Evolutionary conservation across 352 stramenopile species (phyloP).

Genomic region (Globisporangium camurandrum): DNA sequence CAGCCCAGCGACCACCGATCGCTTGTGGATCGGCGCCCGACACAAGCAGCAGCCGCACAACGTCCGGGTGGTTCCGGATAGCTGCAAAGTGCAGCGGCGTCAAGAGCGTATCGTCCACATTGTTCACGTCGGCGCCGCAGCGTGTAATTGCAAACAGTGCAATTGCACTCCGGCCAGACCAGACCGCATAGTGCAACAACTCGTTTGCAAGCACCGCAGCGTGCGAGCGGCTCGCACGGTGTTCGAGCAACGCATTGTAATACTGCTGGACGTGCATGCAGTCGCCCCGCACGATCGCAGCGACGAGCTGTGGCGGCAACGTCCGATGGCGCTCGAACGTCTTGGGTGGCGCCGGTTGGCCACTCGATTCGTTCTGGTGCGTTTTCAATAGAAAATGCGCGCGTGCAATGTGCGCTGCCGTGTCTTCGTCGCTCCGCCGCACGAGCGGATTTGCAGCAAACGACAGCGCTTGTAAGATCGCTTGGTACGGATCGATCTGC

Average conservation of each 20-base stretch:
- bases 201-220: constrained; percentile 60
- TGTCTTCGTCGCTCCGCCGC: constrained; percentile 41
- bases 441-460: constrained; percentile 42
- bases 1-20: constrained; percentile 28
- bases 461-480: constrained; percentile 49
- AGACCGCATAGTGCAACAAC: constrained; percentile 71
- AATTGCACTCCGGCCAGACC: constrained; percentile 49
- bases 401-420: constrained; percentile 42
- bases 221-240: constrained; percentile 10
- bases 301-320: constrained; percentile 41
- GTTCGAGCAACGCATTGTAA: constrained; percentile 43
- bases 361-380: constrained; percentile 20
- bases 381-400: constrained; percentile 36
- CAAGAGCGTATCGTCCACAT: constrained; percentile 53
- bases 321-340: constrained; percentile 55
- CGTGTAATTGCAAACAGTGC: constrained; percentile 58
- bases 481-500: constrained; percentile 72
- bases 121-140: constrained; percentile 62
- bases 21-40: constrained; percentile 30
- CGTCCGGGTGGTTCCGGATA: constrained; percentile 69
- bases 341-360: constrained; percentile 17
- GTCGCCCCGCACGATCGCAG: constrained; percentile 32
- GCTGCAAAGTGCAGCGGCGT: constrained; percentile 75
- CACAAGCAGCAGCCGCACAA: constrained; percentile 56
- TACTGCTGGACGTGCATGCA: constrained; percentile 24